Percentiles rank a stretch among this genome's conserved stretches.
Evolutionary conservation across 2,329 filamentous ascomycete genomes (phyloP).

Genomic region (Neonectria sp.): DNA sequence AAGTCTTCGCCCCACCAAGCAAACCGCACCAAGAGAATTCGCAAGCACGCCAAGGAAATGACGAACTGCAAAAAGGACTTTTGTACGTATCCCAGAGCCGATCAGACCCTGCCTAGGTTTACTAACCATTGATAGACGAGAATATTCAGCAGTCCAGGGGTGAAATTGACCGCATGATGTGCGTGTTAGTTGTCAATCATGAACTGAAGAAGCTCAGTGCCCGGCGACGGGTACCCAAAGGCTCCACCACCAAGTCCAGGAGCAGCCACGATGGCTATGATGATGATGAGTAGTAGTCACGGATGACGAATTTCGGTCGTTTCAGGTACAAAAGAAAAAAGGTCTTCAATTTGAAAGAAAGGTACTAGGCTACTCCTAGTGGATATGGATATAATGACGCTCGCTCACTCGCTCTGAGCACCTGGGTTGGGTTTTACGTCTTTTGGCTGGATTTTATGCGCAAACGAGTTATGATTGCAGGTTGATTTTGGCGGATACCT

Average conservation of each 20-base stretch:
- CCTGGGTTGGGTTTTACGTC: slow-evolving; percentile 28
- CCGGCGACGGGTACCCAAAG: slow-evolving; percentile 49
- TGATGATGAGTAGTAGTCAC: slow-evolving; percentile 40
- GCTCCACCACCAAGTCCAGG: slow-evolving; percentile 46
- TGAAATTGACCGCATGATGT: slow-evolving; percentile 53
- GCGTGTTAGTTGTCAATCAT: slow-evolving; percentile 55
- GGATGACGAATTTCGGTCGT: slow-evolving; percentile 36
- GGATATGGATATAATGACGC: slow-evolving; percentile 37
- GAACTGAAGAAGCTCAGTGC: slow-evolving; percentile 58
- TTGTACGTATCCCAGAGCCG: slow-evolving; percentile 47
- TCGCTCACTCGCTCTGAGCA: slow-evolving; percentile 32
- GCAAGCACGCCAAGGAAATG: slow-evolving; percentile 50
- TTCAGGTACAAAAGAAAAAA: slow-evolving; percentile 36
- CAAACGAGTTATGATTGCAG: slow-evolving; percentile 42
- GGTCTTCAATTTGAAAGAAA: slow-evolving; percentile 15
- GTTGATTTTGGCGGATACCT: slow-evolving; percentile 51
- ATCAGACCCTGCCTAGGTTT: neutral
- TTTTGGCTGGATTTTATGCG: slow-evolving; percentile 32
- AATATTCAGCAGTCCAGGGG: slow-evolving; percentile 50
- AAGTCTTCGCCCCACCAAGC: slow-evolving; percentile 47
- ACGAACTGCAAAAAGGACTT: slow-evolving; percentile 53
- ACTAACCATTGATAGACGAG: slow-evolving; percentile 50
- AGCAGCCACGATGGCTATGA: slow-evolving; percentile 46
- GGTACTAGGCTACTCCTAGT: slow-evolving; percentile 27
- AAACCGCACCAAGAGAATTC: slow-evolving; percentile 49